Evolutionary conservation across 169 alveolate genomes (phyloP).

Genomic region (Eimeria maxima): DNA sequence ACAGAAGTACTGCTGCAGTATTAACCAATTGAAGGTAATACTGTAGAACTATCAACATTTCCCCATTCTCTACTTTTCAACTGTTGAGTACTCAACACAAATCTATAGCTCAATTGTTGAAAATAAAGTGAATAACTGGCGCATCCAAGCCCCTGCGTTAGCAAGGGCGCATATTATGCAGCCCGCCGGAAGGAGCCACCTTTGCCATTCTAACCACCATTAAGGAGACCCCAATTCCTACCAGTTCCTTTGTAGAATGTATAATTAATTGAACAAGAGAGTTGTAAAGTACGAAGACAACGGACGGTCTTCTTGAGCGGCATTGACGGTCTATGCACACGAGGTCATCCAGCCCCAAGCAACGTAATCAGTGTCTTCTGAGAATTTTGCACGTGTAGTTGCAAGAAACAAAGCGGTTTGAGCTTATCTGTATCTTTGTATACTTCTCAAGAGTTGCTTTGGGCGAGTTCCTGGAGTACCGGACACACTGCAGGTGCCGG

Average conservation of each 20-base stretch:
- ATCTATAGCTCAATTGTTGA: not conserved
- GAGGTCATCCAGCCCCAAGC: conserved; percentile 27
- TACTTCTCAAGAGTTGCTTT: not conserved
- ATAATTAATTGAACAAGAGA: not conserved
- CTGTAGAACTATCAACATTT: no score
- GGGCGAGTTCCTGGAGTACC: not conserved
- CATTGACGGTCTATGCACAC: conserved; percentile 19
- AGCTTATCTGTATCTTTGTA: not conserved
- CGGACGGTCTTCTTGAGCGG: not conserved
- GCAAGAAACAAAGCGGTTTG: not conserved
- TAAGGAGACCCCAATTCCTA: not conserved
- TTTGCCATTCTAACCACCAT: not conserved
- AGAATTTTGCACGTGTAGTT: not conserved
- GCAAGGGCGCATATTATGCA: not conserved
- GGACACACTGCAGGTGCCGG: not conserved
- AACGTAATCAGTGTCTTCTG: conserved; percentile 10
- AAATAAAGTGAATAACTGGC: not conserved
- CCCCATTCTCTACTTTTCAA: not conserved
- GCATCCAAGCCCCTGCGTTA: not conserved
- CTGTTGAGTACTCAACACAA: not conserved
- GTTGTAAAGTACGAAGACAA: not conserved
- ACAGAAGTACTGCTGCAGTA: not conserved
- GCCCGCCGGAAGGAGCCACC: not conserved
- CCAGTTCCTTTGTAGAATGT: not conserved
- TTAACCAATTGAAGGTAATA: not conserved